Percentiles rank a stretch among this genome's conserved stretches.
These are phyloP conservation scores for Agrocybe pediades DNA, from an alignment of 768 basidiomycete species.

Conservation along the genomic window DNA sequence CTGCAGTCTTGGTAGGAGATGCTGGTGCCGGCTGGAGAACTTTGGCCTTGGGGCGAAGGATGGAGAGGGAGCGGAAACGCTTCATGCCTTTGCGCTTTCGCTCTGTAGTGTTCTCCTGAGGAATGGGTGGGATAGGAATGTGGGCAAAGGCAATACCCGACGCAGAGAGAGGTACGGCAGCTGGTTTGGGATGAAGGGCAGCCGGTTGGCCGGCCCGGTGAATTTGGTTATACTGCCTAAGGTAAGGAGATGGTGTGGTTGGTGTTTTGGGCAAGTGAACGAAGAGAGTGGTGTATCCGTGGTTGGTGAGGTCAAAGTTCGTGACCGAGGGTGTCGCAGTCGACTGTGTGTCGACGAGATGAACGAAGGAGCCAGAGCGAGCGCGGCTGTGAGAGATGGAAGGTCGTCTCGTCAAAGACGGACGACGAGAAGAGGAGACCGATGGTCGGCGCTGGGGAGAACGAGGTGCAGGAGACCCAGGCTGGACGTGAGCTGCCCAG, in stretches of 20 bases:
- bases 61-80: conserved; percentile 44
- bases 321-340: conserved; percentile 41
- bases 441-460: conserved; percentile 37
- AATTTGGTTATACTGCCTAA: conserved; percentile 19
- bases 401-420: conserved; percentile 21
- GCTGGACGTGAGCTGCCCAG: conserved; percentile 70
- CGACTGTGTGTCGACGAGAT: conserved; percentile 40
- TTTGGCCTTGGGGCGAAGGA: conserved; percentile 41
- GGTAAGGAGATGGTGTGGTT: conserved; percentile 37
- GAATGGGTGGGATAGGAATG: conserved; percentile 24
- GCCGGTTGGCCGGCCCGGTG: conserved; percentile 9
- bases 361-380: conserved; percentile 50
- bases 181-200: conserved; percentile 10
- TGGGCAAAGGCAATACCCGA: conserved; percentile 12
- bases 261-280: conserved; percentile 58
- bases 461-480: conserved; percentile 60
- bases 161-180: conserved; percentile 17
- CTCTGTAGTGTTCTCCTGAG: conserved; percentile 10
- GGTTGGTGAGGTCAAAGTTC: conserved; percentile 57
- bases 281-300: conserved; percentile 71
- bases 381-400: conserved; percentile 41
- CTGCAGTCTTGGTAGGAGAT: conserved; percentile 22
- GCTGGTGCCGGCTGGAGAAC: conserved; percentile 16
- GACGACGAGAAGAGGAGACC: conserved; percentile 30
- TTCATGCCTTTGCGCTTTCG: conserved; percentile 22